Base-by-base conservation (phyloP, 768 basidiomycete genomes). In the Lyophyllum decastes region DNA sequence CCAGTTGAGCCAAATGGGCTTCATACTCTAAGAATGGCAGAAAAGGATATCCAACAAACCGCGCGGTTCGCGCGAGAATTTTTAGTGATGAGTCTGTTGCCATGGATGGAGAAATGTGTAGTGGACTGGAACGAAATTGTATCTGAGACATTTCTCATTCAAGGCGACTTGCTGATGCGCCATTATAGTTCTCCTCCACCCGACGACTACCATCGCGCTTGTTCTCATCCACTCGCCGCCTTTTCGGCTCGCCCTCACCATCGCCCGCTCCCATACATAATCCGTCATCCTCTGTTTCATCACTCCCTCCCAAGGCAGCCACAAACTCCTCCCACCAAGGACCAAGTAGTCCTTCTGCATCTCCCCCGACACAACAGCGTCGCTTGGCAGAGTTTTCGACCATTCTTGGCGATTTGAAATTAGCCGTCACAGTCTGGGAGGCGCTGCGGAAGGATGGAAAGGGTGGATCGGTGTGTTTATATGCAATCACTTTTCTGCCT, bases 341-440 rank as follows among this genome's bases (percentile, higher is more conserved):
- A 65, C 40, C 57, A 58, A 22, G 65, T 55, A 38, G 60, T 57
- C 44, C 60, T 7, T 35, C 49, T 45, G 25, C 51, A 40, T 66
- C 78, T 25, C 79, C 82, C 7, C 84, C 85, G 7, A 79, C 87
- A 4, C 92, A 89, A 64, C 86, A 89, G 61, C 82, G 94, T 45
- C 86, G 96, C n/a, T 77, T 98, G 3, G 97, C 95, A 10, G 97
- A 99, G 71, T 95, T 98, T 73, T 88, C 94, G 9, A 97, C 97
- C 19, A 85, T 95, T 57, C 73, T 98, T 2, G 90, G 94, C 2
- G 97, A 99, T 72, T 86, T 87, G 70, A 94, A 92, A 64, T 79
- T 95, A 30, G 96, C 95, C 0, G 77, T 83, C 2, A 73, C 75
- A 8, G 85, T 95, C 2, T 98, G 95, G 90, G 97, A 98, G 68